Evolutionary conservation across 768 basidiomycete genomes (phyloP), one percentile per base, ranked within the genome.

Genomic region (Calocybe indica): DNA sequence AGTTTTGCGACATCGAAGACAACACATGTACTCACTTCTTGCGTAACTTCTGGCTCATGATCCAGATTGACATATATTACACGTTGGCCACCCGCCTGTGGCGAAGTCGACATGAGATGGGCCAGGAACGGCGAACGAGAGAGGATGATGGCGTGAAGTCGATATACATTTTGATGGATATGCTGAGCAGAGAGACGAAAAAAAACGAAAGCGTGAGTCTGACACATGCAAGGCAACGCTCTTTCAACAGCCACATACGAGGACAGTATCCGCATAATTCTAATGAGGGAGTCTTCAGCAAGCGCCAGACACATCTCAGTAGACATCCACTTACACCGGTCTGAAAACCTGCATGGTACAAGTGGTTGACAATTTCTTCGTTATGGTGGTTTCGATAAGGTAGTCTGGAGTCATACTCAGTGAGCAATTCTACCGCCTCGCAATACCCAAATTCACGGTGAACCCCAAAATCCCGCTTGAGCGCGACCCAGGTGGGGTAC

Each of bases 121-220:
- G 85, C 88, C 59, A 94, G 79, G 67, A 82, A 88, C 34, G 92
- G 91, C 31, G 91, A 92, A 45, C 85, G 84, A 51, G 90, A 88
- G 52, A 94, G 74, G 54, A 93, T 84, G 64, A 94, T 86, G 53
- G 85, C 80, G 68, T 92, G 88, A 33, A 91, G 78, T 46, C 81
- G 79, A 64, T 89, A 91, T 51, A 74, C 71, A 64, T 79, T 79
- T 73, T 84, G 80, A 60, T 82, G 79, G 48, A 86, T 80, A 69
- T 86, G 85, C 85, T 89, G 58, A 35, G 22, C 22, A 22, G 22
- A 22, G 22, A 22, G 22, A 22, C 22, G 49, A 50, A 43, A 30
- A 50, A 50, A 43, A 30, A 50, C 37, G 37, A 9, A 9, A 53
- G 49, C 39, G 33, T 10, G 36, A 37, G 37, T 32, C 15, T 50